Conservation (phyloP, 306 rosid species). For the Vigna radiata region DNA sequence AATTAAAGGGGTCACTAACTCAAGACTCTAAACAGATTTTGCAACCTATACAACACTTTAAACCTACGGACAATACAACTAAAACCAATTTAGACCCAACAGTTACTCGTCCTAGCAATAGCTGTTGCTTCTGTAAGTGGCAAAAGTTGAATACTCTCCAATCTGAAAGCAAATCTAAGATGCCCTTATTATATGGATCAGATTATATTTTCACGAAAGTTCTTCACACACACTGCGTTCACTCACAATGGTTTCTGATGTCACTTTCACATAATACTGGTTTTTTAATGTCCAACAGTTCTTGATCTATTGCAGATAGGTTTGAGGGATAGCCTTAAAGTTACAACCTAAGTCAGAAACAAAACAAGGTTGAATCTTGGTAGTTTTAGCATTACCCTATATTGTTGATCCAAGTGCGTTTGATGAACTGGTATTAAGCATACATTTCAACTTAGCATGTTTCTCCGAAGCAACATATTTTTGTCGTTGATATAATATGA, state of each 20-base stretch:
- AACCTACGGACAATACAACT: neutral
- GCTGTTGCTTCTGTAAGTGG: neutral
- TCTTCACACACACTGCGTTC: neutral
- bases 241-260: constrained; percentile 15
- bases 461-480: constrained; percentile 48
- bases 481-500: constrained; percentile 40
- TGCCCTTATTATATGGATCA: neutral
- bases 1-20: too few relatives aligned
- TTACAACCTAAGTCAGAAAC: constrained; percentile 40
- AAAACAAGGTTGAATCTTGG: constrained; percentile 42
- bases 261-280: neutral
- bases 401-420: constrained; percentile 17
- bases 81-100: neutral
- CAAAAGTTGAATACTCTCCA: neutral
- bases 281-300: constrained; percentile 1
- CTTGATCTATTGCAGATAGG: constrained; percentile 30
- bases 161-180: neutral
- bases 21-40: neutral
- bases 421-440: constrained; percentile 13
- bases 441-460: constrained; percentile 44
- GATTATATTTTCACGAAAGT: neutral
- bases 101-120: neutral
- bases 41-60: neutral
- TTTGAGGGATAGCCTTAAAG: constrained; percentile 15
- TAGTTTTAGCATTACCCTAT: constrained; percentile 14